Base-by-base conservation (phyloP, 129 eudicot species). In the Silybum marianum region DNA sequence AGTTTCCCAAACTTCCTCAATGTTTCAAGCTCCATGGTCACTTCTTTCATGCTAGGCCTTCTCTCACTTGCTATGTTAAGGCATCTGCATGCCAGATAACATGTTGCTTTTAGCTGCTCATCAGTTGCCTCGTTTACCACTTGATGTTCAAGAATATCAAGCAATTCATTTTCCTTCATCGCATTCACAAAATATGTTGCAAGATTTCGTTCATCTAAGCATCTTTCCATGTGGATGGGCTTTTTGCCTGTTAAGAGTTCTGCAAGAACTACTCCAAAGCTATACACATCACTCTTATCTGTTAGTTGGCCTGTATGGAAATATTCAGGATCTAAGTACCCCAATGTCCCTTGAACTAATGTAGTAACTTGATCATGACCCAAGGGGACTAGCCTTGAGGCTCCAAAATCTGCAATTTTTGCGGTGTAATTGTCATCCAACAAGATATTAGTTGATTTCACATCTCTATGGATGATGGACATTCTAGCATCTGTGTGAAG, bases 261-360 rank as follows among this genome's bases (percentile, higher is more conserved):
- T 24, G 65, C 77, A 73, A 73, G 77, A 73, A 44, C 21, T 18
- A 44, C 77, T 42, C 77, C 77, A 42, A 73, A 73, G 65, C 66
- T 73, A 73, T 73, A 44, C 10, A 84, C 84, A 79, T 84, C 91
- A 34, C 87, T 87, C 63, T 86, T 86, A 22, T 77, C 84, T 0
- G 88, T 88, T 26, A 88, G 24, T 22, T 74, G 83, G 34, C 91
- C 54, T 0, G 82, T 72, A 19, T 76, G 84, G 22, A 88, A 83
- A 68, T 86, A 88, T 77, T 88, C 92, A 4, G 88, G 89, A 75
- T 86, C 92, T 69, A 88, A 70, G 58, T 88, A 88, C n/a, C 91
- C 91, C n/a, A 81, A 9, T 2, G 91, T 85, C 54, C 91, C 89
- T 78, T 81, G 88, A 9, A 85, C 89, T 69, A 83, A n/a, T 14